phyloP scores from a whole-genome alignment of 257 asterid species.

The Coffea canephora region DNA sequence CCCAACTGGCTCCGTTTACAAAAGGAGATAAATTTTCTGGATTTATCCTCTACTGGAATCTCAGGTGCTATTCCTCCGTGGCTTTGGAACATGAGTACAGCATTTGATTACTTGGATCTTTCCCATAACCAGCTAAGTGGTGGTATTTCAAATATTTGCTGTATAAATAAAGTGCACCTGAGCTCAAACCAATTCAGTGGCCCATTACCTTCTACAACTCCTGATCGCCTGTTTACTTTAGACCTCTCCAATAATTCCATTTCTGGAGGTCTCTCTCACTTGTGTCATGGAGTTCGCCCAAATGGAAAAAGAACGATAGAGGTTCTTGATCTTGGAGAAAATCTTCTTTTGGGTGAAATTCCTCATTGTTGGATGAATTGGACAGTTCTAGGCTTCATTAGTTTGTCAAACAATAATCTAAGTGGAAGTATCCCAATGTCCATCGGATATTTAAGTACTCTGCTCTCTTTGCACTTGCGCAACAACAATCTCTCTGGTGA shows the following conservation, averaged over 20 bases:
- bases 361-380: constrained; percentile 37
- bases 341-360: constrained; percentile 21
- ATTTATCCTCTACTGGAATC: constrained; percentile 31
- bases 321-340: constrained; percentile 28
- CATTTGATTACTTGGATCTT: neutral
- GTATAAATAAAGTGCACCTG: constrained; percentile 1
- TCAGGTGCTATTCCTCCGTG: constrained; percentile 26
- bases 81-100: constrained; percentile 25
- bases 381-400: neutral
- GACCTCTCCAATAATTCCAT: constrained; percentile 35
- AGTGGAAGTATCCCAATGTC: constrained; percentile 33
- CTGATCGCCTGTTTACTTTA: neutral
- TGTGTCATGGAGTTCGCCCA: neutral
- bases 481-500: neutral
- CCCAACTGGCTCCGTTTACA: constrained; percentile 34
- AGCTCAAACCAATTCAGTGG: constrained; percentile 35
- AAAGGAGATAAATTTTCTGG: neutral
- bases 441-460: neutral
- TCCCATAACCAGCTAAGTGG: constrained; percentile 34
- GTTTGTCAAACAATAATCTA: constrained; percentile 26
- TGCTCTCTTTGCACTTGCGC: neutral
- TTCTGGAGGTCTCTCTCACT: constrained; percentile 15
- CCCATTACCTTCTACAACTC: constrained; percentile 21
- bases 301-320: neutral
- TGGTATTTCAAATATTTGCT: constrained; percentile 16